A percentile compares a stretch with the other conserved stretches of the same genome.
These are phyloP conservation scores for Thielaviopsis euricoi DNA, from an alignment of 2,329 filamentous ascomycete genomes.

Conservation along the genomic window DNA sequence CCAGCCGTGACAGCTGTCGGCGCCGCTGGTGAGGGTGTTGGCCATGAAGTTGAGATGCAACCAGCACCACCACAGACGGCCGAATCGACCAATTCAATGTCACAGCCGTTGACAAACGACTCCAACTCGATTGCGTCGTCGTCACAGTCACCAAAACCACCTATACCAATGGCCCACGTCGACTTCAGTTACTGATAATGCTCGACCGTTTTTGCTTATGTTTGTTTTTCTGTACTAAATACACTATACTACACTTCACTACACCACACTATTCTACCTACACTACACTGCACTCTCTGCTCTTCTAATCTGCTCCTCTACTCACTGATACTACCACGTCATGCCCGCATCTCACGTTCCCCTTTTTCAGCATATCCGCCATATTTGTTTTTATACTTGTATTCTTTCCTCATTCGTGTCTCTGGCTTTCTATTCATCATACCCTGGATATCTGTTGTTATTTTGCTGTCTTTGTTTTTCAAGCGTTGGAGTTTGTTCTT, in stretches of 20 bases:
- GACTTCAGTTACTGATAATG: conserved; percentile 42
- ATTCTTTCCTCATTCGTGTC: background rate
- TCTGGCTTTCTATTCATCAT: conserved; percentile 2
- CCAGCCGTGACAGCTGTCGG: background rate
- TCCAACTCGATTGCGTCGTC: conserved; percentile 17
- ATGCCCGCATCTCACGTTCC: too few relatives aligned
- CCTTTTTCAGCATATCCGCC: too few relatives aligned
- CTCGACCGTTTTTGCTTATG: conserved; percentile 12
- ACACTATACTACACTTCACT: background rate
- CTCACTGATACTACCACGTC: too few relatives aligned
- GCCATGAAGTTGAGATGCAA: conserved; percentile 15
- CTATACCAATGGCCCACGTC: conserved; percentile 40
- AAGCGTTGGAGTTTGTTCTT: background rate
- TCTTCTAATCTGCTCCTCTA: too few relatives aligned
- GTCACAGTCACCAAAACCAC: conserved; percentile 32
- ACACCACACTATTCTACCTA: too few relatives aligned
- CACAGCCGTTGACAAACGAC: conserved; percentile 1
- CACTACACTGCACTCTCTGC: too few relatives aligned
- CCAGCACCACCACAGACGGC: conserved; percentile 17
- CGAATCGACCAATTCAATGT: conserved; percentile 2
- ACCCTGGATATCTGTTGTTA: conserved; percentile 1
- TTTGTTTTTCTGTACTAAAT: background rate
- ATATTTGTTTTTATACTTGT: background rate
- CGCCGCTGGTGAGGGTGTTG: background rate
- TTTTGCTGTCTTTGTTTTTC: background rate